Percentiles rank a stretch among this genome's conserved stretches.
These are phyloP conservation scores for Wickerhamomyces kurtzmanii DNA, from an alignment of 805 yeast genomes.

Conservation along the genomic window DNA sequence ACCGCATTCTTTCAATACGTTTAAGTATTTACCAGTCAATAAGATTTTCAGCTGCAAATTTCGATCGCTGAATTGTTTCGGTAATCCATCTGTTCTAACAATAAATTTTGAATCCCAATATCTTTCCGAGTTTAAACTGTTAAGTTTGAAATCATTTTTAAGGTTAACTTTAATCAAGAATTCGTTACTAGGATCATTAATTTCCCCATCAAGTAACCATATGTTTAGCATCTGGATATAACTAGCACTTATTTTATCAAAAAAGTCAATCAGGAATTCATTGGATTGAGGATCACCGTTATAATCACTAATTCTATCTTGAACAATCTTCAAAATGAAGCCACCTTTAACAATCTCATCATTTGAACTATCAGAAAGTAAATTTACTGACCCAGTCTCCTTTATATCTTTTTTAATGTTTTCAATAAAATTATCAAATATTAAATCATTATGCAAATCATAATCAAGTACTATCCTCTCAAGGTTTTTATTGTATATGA, in stretches of 20 bases:
- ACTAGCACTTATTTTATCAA: constrained; percentile 47
- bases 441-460: constrained; percentile 19
- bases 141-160: constrained; percentile 14
- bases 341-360: constrained; percentile 73
- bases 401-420: constrained; percentile 25
- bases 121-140: constrained; percentile 36
- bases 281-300: constrained; percentile 57
- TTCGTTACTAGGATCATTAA: constrained; percentile 76
- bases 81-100: constrained; percentile 64
- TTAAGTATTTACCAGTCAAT: constrained; percentile 77
- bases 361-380: constrained; percentile 39
- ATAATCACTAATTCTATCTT: constrained; percentile 40
- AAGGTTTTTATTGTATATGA: constrained; percentile 37
- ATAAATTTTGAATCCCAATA: constrained; percentile 72
- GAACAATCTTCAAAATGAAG: constrained; percentile 50
- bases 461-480: constrained; percentile 24
- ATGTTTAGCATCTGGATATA: constrained; percentile 59
- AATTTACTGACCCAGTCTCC: constrained; percentile 36
- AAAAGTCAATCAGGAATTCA: constrained; percentile 40
- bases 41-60: constrained; percentile 56
- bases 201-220: constrained; percentile 73
- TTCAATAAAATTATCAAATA: constrained; percentile 32
- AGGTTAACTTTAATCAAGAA: constrained; percentile 49
- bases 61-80: constrained; percentile 47
- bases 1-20: constrained; percentile 59